Base-by-base conservation (phyloP, 768 basidiomycete species). In the Auriscalpium microsporum region DNA sequence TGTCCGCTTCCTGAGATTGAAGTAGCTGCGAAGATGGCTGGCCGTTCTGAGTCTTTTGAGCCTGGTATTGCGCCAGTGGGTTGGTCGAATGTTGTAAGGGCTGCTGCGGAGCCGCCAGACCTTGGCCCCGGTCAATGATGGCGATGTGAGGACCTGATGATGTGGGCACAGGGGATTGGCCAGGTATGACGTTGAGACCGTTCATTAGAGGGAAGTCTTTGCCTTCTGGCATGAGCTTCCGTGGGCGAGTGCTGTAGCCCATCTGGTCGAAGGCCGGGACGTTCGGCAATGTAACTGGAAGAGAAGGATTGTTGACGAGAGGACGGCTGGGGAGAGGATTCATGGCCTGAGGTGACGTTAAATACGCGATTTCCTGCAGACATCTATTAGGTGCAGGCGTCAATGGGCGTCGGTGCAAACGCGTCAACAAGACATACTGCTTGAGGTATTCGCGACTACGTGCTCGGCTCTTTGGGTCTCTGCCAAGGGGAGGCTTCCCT, bases 371-470 rank as follows among this genome's bases (percentile, higher is more conserved):
- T 77, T 99, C 96, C 73, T 98, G 96, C 23, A 99, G 77, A 72
- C 96, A 97, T 72, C 90, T 94, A 59, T 7, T 54, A 38, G 35
- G n/a, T 47, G 58, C 10, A 69, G 50, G 46, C 56, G 19, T 13
- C 50, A 49, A 44, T 19, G 44, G 28, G 50, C 51, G 52, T 48
- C 52, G 59, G 42, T 34, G 56, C 35, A 52, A 44, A 50, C 7
- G 8, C 13, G 38, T 44, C 48, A 34, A 37, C 53, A 52, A 19
- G 9, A 78, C 87, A 65, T 64, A 93, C 85, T 99, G 95, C 72
- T 98, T 99, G 63, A 99, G 79, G 69, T 97, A 99, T 59, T 99
- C 96, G 54, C 94, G 78, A 72, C 92, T 94, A 56, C 92, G 80
- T 45, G 94, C 93, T 64, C 95, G 81, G 64, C 90, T 89, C 71